A percentile compares a stretch with the other conserved stretches of the same genome.
Conservation (phyloP, 2,329 filamentous ascomycete genomes). For the Penicillium sp. region DNA sequence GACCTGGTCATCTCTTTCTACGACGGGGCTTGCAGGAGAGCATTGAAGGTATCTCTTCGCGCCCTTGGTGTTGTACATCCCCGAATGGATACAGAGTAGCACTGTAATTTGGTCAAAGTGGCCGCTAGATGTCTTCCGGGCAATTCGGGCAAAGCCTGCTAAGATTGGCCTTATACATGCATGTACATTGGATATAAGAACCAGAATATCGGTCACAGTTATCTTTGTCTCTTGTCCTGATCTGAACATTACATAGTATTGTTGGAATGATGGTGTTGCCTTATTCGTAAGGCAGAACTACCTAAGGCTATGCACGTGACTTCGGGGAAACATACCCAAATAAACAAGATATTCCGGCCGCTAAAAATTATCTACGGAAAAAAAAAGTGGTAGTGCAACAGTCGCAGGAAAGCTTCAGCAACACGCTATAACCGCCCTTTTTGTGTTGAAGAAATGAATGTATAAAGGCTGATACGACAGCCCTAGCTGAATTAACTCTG, state of each 20-base stretch:
- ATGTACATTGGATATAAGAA: no score
- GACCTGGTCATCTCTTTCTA: not conserved
- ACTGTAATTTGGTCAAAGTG: no score
- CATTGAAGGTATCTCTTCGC: not conserved
- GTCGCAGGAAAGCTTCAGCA: constrained; percentile 18
- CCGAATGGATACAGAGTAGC: not conserved
- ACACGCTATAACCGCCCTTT: constrained; percentile 10
- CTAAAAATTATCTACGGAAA: constrained; percentile 32
- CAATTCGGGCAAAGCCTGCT: no score
- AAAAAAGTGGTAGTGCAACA: constrained; percentile 27
- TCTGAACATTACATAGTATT: not conserved
- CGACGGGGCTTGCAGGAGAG: not conserved
- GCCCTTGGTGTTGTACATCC: constrained; percentile 1
- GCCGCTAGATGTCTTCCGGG: no score
- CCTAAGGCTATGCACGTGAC: not conserved
- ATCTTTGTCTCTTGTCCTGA: not conserved
- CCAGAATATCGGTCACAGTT: no score
- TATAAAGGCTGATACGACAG: constrained; percentile 19
- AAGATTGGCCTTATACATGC: no score
- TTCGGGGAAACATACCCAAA: constrained; percentile 7
- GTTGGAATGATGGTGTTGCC: not conserved
- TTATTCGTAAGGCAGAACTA: constrained; percentile 2
- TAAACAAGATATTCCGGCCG: constrained; percentile 28
- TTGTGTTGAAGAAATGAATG: constrained; percentile 20
- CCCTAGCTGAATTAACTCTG: constrained; percentile 14